Base-by-base conservation (phyloP, 495 filamentous ascomycete species). In the Daldinia caldariorum region DNA sequence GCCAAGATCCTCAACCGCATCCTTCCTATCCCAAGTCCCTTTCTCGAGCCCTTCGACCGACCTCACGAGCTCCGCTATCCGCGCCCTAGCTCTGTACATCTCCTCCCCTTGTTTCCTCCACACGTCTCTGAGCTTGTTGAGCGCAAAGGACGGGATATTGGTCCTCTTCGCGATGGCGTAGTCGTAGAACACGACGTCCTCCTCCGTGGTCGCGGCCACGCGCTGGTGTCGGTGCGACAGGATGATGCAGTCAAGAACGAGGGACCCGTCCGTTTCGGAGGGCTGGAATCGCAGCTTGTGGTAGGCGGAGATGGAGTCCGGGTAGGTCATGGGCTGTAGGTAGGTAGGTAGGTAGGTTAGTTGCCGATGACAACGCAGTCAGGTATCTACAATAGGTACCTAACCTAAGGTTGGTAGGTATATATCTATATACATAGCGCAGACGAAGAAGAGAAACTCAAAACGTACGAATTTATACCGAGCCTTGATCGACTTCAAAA, bases 401-500 rank as follows among this genome's bases (percentile, higher is more conserved):
- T 26, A 3, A 26, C 26, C 26, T 26, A 1, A 26, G 1, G 26
- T 3, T 1, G 26, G 26, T 26, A 26, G 1, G 3, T 26, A 26
- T 26, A 26, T 26, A 26, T 26, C 1, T 26, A 26, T 26, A 26
- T 26, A 26, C 3, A 26, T 26, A 26, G n/a, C 26, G 6, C 3
- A 14, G 22, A 10, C 4, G 22, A 10, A 10, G 20, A 51, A 3
- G 43, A 31, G 26, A 20, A 9, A 9, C 12, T 22, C 1, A 37
- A 49, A 49, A 83, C 87, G 4, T 80, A 97, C 93, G 83, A 97
- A 96, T 81, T 97, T 97, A 75, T 91, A 99, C 72, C 97, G 92
- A 4, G 90, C 85, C 72, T 87, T 91, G 56, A 99, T 92, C 58
- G 89, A 91, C 73, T 87, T 83, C 74, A 97, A 77, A 54, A 97